Conservation (phyloP, 345 rosid species). For the Syzygium jambos region DNA sequence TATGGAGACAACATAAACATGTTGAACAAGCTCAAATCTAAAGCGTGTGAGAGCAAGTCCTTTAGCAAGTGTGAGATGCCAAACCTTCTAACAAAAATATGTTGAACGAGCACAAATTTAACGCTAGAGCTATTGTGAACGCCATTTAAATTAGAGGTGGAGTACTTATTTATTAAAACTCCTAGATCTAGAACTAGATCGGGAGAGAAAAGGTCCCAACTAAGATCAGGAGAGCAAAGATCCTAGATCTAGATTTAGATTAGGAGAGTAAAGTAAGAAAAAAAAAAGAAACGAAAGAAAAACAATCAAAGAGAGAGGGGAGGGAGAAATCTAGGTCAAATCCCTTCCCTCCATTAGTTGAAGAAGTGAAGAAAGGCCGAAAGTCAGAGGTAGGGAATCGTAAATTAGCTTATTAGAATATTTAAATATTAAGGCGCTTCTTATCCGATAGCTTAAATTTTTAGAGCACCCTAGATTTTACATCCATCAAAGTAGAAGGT, state of each 20-base stretch:
- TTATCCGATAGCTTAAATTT: too few species aligned
- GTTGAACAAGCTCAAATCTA: not conserved
- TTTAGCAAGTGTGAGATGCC: rapidly evolving
- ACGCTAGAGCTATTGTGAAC: too few species aligned
- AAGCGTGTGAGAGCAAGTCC: not conserved
- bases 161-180: not conserved
- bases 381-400: not conserved
- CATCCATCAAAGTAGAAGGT: not conserved
- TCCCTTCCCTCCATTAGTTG: not conserved
- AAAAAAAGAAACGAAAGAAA: not conserved
- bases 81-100: too few species aligned
- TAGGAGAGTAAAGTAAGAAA: rapidly evolving
- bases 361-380: not conserved
- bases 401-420: not conserved
- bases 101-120: too few species aligned
- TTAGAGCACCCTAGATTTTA: too few species aligned
- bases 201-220: not conserved
- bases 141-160: not conserved
- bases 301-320: not conserved
- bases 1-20: not conserved
- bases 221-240: not conserved
- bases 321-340: not conserved
- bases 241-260: not conserved
- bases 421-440: too few species aligned
- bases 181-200: too few species aligned